These are phyloP conservation scores for Bipolaris zeicola DNA, from an alignment of 2,329 filamentous ascomycete genomes.

Conservation along the genomic window DNA sequence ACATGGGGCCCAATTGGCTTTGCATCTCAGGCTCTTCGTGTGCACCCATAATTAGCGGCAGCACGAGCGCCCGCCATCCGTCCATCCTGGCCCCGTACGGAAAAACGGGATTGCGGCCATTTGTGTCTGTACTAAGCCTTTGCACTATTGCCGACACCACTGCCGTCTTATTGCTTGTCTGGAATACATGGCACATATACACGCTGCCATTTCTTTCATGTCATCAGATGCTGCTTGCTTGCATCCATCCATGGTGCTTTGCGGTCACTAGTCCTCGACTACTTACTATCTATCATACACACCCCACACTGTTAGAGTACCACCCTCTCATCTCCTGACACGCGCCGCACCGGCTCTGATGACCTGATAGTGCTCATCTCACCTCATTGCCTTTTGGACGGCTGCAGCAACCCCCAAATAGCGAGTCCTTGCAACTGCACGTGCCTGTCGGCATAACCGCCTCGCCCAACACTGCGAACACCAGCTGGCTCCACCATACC, in stretches of 20 bases:
- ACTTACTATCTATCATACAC: background rate
- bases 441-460: background rate
- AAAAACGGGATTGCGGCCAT: slow-evolving; percentile 28
- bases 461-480: background rate
- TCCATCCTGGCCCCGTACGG: slow-evolving; percentile 24
- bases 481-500: background rate
- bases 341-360: background rate
- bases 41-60: slow-evolving; percentile 18
- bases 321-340: background rate
- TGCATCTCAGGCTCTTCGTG: slow-evolving; percentile 17
- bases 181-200: background rate
- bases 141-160: slow-evolving; percentile 26
- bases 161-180: slow-evolving; percentile 8
- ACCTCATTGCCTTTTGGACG: background rate
- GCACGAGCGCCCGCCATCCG: slow-evolving; percentile 20
- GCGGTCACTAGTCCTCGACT: slow-evolving; percentile 3
- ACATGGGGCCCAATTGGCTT: slow-evolving; percentile 1
- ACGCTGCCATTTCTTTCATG: background rate
- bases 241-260: background rate
- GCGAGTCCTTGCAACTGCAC: background rate
- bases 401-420: slow-evolving; percentile 1
- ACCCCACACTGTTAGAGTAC: background rate
- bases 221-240: background rate
- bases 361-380: background rate
- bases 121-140: slow-evolving; percentile 9